phyloP scores from a whole-genome alignment of 2,329 filamentous ascomycete species.

The Phyllosticta citriasiana region DNA sequence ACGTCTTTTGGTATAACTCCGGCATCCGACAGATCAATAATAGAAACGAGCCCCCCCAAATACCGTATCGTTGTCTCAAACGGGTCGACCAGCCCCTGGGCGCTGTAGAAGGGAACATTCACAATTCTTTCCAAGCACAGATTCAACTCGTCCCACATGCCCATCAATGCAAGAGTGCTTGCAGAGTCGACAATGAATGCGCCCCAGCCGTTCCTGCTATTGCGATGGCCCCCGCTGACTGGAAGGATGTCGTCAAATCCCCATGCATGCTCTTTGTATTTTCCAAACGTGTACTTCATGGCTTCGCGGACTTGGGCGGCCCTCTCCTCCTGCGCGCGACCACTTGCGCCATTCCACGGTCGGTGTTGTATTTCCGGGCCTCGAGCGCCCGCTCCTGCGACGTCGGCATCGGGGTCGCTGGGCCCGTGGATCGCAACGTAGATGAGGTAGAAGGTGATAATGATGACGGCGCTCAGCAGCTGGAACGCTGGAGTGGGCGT shows the following conservation, averaged over 20 bases:
- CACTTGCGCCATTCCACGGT: slow-evolving; percentile 25
- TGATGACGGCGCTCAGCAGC: slow-evolving; percentile 28
- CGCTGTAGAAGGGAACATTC: slow-evolving; percentile 26
- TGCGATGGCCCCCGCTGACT: slow-evolving; percentile 26
- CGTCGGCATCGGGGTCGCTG: neutral
- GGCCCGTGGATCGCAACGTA: slow-evolving; percentile 28
- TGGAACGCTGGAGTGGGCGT: slow-evolving; percentile 34
- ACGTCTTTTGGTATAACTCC: slow-evolving; percentile 27
- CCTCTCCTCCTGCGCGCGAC: slow-evolving; percentile 24
- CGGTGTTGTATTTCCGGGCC: slow-evolving; percentile 25
- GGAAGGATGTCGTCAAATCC: slow-evolving; percentile 31
- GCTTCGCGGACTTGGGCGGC: slow-evolving; percentile 26
- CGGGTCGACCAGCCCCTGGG: slow-evolving; percentile 29
- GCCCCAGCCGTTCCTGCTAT: slow-evolving; percentile 32
- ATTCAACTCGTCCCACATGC: slow-evolving; percentile 33
- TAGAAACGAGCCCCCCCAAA: slow-evolving; percentile 29
- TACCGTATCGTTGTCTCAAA: slow-evolving; percentile 35
- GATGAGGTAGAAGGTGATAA: slow-evolving; percentile 32
- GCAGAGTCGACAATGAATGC: slow-evolving; percentile 34
- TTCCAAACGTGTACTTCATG: slow-evolving; percentile 32
- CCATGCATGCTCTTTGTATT: slow-evolving; percentile 31
- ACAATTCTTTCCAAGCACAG: slow-evolving; percentile 29
- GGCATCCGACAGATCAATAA: slow-evolving; percentile 33
- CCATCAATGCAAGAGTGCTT: slow-evolving; percentile 32
- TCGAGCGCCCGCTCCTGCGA: neutral